Percentiles rank a stretch among this genome's conserved stretches.
Evolutionary conservation across 768 basidiomycete genomes (phyloP).

Genomic region (Rhizopogon vinicolor): DNA sequence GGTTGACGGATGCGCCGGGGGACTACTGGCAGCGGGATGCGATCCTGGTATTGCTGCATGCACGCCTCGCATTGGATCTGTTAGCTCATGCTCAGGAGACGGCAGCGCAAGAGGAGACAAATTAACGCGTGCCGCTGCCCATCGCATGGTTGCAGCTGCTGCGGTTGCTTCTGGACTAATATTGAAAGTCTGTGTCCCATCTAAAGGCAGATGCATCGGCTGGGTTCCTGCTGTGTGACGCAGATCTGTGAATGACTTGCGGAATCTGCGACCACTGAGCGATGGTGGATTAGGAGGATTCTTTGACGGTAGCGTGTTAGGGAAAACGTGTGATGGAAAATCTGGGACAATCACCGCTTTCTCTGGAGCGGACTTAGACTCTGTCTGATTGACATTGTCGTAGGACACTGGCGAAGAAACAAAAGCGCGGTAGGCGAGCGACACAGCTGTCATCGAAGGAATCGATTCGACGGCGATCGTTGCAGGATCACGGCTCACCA

Average conservation of each 20-base stretch:
- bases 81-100: slow-evolving; percentile 87
- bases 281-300: slow-evolving; percentile 20
- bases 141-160: slow-evolving; percentile 77
- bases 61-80: slow-evolving; percentile 82
- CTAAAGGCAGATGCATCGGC: slow-evolving; percentile 21
- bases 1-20: slow-evolving; percentile 33
- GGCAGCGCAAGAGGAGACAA: slow-evolving; percentile 86
- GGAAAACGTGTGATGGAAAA: slow-evolving; percentile 12
- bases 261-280: slow-evolving; percentile 34
- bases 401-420: slow-evolving; percentile 10
- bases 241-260: slow-evolving; percentile 43
- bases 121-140: slow-evolving; percentile 79
- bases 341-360: neutral
- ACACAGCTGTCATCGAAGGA: slow-evolving; percentile 8
- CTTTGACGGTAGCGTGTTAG: slow-evolving; percentile 23
- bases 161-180: slow-evolving; percentile 53
- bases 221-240: slow-evolving; percentile 25
- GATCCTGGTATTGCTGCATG: slow-evolving; percentile 63
- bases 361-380: neutral
- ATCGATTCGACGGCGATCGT: slow-evolving; percentile 3
- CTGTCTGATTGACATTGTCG: neutral
- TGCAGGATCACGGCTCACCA: slow-evolving; percentile 5
- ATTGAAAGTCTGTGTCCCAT: slow-evolving; percentile 23
- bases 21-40: slow-evolving; percentile 35
- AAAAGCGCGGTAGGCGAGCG: slow-evolving; percentile 3